phyloP scores from a whole-genome alignment of 108 stramenopile genomes.

The Cyclotella atomus region DNA sequence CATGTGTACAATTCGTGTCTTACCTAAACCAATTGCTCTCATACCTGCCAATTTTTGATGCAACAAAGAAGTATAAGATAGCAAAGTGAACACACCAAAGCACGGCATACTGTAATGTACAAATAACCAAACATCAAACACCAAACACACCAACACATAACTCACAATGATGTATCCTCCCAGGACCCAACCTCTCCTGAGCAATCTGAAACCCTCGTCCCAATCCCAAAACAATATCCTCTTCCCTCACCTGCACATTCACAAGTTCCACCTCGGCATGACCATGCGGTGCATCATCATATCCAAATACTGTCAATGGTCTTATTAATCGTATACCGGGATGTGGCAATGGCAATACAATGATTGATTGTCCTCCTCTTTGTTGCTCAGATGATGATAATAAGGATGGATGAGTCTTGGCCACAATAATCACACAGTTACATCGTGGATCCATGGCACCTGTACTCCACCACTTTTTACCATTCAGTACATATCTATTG shows the following conservation, averaged over 20 bases:
- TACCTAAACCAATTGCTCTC: constrained; percentile 91
- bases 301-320: constrained; percentile 92
- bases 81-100: not conserved
- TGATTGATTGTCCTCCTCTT: constrained; percentile 71
- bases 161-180: constrained; percentile 96
- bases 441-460: constrained; percentile 95
- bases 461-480: constrained; percentile 93
- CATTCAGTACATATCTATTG: constrained; percentile 69
- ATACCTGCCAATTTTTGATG: constrained; percentile 50
- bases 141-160: too few species aligned
- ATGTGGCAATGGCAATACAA: constrained; percentile 80
- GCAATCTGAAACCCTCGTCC: constrained; percentile 96
- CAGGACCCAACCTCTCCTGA: constrained; percentile 94
- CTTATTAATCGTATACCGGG: constrained; percentile 80
- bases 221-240: constrained; percentile 81
- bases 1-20: constrained; percentile 21
- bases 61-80: not conserved
- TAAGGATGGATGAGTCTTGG: constrained; percentile 37
- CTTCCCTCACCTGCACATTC: constrained; percentile 49
- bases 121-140: too few species aligned
- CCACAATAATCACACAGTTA: constrained; percentile 87
- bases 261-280: constrained; percentile 89
- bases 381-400: constrained; percentile 2
- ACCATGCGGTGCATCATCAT: constrained; percentile 93
- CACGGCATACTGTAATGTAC: too few species aligned